Percentiles rank a stretch among this genome's conserved stretches.
These are phyloP conservation scores for Colletotrichum phormii DNA, from an alignment of 2,329 filamentous ascomycete genomes.

Conservation along the genomic window DNA sequence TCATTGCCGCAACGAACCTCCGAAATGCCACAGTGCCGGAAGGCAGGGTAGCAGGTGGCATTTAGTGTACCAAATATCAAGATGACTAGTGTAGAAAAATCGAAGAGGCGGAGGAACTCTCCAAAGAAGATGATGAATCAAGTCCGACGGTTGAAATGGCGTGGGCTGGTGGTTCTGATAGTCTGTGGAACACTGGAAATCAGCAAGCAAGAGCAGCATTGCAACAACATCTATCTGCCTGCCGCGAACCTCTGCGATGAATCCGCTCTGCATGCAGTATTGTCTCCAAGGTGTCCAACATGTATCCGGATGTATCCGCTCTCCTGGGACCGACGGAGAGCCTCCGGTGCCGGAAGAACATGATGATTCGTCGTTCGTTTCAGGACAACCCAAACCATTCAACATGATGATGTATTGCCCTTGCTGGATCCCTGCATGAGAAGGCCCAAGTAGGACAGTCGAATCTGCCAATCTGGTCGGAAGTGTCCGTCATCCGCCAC, in stretches of 20 bases:
- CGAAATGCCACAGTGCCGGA: neutral
- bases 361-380: slow-evolving; percentile 1
- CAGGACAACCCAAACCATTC: neutral
- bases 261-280: neutral
- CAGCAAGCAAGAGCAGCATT: neutral
- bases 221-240: neutral
- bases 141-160: neutral
- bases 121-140: neutral
- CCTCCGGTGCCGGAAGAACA: neutral
- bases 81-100: neutral
- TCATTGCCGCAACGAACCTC: neutral
- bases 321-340: slow-evolving; percentile 17
- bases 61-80: neutral
- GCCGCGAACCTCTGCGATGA: neutral
- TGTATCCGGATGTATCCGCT: slow-evolving; percentile 6
- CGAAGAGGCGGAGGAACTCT: neutral
- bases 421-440: neutral
- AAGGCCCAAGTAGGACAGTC: neutral
- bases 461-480: neutral
- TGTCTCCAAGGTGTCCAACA: neutral
- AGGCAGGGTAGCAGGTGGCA: neutral
- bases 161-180: neutral
- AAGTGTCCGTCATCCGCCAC: slow-evolving; percentile 23
- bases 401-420: neutral
- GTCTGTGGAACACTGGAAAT: neutral